Conservation (phyloP, 2,329 filamentous ascomycete species). For the Hypoxylon sp. region DNA sequence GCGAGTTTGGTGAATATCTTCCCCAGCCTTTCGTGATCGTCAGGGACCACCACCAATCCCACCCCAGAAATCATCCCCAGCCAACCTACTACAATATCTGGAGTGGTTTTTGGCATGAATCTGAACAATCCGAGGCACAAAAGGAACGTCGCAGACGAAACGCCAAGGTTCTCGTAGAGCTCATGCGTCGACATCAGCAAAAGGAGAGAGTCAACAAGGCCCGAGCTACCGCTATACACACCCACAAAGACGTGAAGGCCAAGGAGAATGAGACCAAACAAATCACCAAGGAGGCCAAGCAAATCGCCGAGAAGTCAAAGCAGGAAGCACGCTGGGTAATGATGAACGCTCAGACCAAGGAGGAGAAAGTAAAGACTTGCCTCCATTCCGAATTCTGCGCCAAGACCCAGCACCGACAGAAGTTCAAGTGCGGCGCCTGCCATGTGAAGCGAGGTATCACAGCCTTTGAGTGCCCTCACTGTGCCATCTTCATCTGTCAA, state of each 20-base stretch:
- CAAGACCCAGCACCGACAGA: constrained; percentile 44
- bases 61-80: too few relatives aligned
- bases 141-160: background rate
- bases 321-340: constrained; percentile 47
- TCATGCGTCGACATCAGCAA: background rate
- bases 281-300: background rate
- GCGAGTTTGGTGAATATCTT: background rate
- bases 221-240: constrained; percentile 18
- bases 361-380: constrained; percentile 42
- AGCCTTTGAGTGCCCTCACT: constrained; percentile 49
- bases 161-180: background rate
- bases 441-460: constrained; percentile 44
- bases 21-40: too few relatives aligned
- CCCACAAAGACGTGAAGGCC: constrained; percentile 24
- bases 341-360: constrained; percentile 32
- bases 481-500: constrained; percentile 45
- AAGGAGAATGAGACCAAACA: constrained; percentile 3
- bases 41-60: too few relatives aligned
- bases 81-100: too few relatives aligned
- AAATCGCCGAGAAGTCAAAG: constrained; percentile 23
- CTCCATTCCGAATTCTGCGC: constrained; percentile 47
- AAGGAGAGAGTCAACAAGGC: constrained; percentile 13
- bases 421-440: constrained; percentile 48
- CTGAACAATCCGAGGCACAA: too few relatives aligned
- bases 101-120: too few relatives aligned